Evolutionary conservation across 345 rosid species (phyloP), one percentile per base, ranked within the genome.

Genomic region (Eucalyptus cloeziana): DNA sequence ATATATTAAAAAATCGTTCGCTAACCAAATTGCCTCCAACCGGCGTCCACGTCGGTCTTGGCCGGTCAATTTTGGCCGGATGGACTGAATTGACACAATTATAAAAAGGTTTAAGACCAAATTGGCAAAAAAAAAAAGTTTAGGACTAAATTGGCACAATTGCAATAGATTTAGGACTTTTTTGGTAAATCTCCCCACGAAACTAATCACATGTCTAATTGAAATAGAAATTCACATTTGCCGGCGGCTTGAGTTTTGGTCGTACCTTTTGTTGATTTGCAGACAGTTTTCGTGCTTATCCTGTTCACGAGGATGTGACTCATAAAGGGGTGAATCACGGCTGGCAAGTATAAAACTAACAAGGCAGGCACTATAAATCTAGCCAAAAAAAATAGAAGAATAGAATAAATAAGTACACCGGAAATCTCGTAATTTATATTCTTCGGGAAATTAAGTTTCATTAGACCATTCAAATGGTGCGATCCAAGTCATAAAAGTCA

Each of bases 361-460:
- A 33, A 71, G 14, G 81, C 44, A 33, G 81, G 25, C 45, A 17
- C 24, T 33, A 33, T 9, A 69, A 69, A 69, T 69, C 43, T 8
- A 17, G 80, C 80, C 80, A 33, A 69, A 69, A 17, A 17, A 31
- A n/a, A 4, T 11, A 52, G 10, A 52, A 52, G 58, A 21, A 52
- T 52, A 52, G 40, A 64, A 69, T 4, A 33, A 17, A 16, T 3
- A 8, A 69, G 4, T 16, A 33, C 44, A 17, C 17, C 2, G 2
- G 12, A 69, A 69, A 17, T 33, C 7, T 69, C 43, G 12, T 8
- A 17, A 33, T 5, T 19, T 37, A 33, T 71, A 33, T 71, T 0
- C 25, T 3, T 71, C 0, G 2, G 44, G 44, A 40, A 9, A 33
- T 7, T 2, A 2, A 5, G 0, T 69, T 33, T 9, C 5, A 17